Evolutionary conservation across 169 alveolate species (phyloP).

Genomic region (Plasmodium knowlesi): DNA sequence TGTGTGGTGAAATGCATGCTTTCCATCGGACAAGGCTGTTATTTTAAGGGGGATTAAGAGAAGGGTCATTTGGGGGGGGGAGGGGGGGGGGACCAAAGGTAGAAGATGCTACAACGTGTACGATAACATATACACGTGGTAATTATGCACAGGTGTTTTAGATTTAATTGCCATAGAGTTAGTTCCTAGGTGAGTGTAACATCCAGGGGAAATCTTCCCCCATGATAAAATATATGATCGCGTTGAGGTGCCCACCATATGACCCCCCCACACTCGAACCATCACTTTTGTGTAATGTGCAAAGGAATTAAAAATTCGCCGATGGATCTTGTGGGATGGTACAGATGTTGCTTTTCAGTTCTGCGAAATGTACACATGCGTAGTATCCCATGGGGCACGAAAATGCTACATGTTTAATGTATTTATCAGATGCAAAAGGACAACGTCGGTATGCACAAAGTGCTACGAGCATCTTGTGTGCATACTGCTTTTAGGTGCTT

Average conservation of each 20-base stretch:
- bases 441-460: background rate
- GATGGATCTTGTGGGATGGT: background rate
- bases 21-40: background rate
- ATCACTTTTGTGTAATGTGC: background rate
- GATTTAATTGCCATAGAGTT: background rate
- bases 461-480: background rate
- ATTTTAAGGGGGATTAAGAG: background rate
- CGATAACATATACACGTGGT: background rate
- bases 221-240: background rate
- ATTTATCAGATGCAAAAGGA: background rate
- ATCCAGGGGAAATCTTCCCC: background rate
- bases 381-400: background rate
- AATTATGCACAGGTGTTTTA: background rate
- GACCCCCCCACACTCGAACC: background rate
- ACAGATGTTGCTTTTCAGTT: background rate
- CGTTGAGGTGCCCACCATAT: background rate
- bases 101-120: background rate
- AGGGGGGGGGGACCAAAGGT: background rate
- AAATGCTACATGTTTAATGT: background rate
- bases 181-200: background rate
- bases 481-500: conserved; percentile 8
- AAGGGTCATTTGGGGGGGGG: background rate
- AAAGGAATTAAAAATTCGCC: background rate
- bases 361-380: background rate
- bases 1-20: background rate